These are phyloP conservation scores for Pseudogymnoascus sp. DNA, from an alignment of 2,329 filamentous ascomycete genomes.

Conservation along the genomic window DNA sequence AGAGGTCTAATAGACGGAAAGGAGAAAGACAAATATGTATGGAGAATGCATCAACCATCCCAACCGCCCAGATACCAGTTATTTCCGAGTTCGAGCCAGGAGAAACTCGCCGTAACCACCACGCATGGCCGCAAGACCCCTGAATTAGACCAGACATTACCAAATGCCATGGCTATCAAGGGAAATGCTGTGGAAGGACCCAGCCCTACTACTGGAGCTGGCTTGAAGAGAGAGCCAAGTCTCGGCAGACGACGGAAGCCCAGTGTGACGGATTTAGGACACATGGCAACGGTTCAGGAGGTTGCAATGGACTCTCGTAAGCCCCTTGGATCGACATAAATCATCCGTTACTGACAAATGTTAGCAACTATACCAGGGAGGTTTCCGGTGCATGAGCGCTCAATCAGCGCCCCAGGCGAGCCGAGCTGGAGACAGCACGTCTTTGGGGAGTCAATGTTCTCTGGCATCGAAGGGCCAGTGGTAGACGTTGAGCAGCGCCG, in stretches of 20 bases:
- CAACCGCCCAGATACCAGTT: constrained; percentile 49
- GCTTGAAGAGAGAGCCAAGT: constrained; percentile 49
- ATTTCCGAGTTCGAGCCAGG: constrained; percentile 46
- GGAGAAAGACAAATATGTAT: constrained; percentile 42
- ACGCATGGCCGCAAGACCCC: constrained; percentile 10
- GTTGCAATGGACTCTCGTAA: constrained; percentile 62
- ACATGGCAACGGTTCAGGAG: constrained; percentile 62
- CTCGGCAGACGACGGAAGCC: constrained; percentile 52
- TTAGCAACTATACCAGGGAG: constrained; percentile 60
- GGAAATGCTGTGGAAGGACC: constrained; percentile 29
- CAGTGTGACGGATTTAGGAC: constrained; percentile 55
- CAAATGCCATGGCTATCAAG: constrained; percentile 32
- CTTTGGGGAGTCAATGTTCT: constrained; percentile 28
- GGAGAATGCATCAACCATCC: constrained; percentile 52
- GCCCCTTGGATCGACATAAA: constrained; percentile 23
- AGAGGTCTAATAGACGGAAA: constrained; percentile 11
- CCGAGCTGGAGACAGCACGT: constrained; percentile 39
- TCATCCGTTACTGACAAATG: constrained; percentile 12
- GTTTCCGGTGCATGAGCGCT: constrained; percentile 55
- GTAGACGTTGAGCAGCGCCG: constrained; percentile 18
- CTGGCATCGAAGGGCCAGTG: constrained; percentile 26
- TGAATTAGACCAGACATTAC: constrained; percentile 38
- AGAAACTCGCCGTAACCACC: constrained; percentile 28
- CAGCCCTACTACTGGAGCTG: constrained; percentile 29
- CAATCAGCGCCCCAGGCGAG: constrained; percentile 49